Evolutionary conservation across 352 stramenopile genomes (phyloP), one percentile per base, ranked within the genome.

Genomic region (Globisporangium yorkense): DNA sequence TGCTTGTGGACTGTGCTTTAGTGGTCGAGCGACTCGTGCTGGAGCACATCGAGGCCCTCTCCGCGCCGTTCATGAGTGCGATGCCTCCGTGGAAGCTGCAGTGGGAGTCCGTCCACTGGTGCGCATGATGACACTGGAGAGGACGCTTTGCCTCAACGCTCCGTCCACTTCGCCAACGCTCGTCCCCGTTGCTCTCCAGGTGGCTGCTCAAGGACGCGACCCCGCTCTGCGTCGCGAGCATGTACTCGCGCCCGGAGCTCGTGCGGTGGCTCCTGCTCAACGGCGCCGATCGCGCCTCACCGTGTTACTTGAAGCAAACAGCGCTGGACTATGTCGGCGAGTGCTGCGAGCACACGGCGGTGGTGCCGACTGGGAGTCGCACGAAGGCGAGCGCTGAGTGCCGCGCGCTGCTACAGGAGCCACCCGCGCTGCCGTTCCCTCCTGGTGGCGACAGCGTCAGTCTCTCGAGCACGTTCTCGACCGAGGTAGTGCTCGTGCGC

Each of bases 81-180:
- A 83, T 88, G 74, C 75, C 74, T 10, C 24, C 63, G 20, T 85
- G 74, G 72, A 71, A 80, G 48, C 66, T 89, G 44, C 71, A 89
- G 51, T 88, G 76, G 72, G 80, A 90, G 60, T 83, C 72, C 1
- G 58, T 84, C 51, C 68, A 90, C 58, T 90, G 80, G 80, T 80
- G 33, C 13, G 51, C 48, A 8, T 13, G 12, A 3, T 43, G 39
- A 43, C 39, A 43, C 18, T 24, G 9, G 33, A 37, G 33, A 37
- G 33, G 33, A 37, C 33, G 33, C 33, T 21, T 24, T 12, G 16
- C 41, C 18, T 47, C 18, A 16, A 47, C 5, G 41, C 24, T 27
- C 2, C 41, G 24, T 24, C 21, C 18, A 27, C 24, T 5, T 31
- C 24, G 45, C 20, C 24, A 51, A 27, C 16, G 3, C 41, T 24